phyloP scores from a whole-genome alignment of 1,284 basidiomycete species.

The Lignosus rhinocerotis region DNA sequence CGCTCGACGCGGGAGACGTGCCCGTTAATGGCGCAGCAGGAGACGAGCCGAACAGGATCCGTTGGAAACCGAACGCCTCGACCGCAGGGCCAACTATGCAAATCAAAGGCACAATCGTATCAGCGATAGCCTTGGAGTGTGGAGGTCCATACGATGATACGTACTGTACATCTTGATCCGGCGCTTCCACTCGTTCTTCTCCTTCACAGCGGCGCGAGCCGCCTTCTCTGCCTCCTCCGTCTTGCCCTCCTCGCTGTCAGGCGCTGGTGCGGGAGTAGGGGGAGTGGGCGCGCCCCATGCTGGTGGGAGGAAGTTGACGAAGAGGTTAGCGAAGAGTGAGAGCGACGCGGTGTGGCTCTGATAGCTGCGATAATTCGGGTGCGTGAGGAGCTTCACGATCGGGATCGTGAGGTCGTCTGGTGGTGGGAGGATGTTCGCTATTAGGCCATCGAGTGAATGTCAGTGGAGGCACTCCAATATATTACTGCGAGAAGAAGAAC shows the following conservation, averaged over 20 bases:
- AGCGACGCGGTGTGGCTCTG: slow-evolving; percentile 74
- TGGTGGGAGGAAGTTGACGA: slow-evolving; percentile 81
- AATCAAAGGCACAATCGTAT: slow-evolving; percentile 19
- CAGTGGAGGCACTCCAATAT: background rate
- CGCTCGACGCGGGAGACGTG: slow-evolving; percentile 46
- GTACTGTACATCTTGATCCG: slow-evolving; percentile 87
- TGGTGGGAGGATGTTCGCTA: slow-evolving; percentile 86
- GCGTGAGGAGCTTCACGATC: slow-evolving; percentile 75
- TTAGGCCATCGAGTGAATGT: background rate
- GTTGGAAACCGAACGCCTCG: slow-evolving; percentile 60
- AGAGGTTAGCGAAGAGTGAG: slow-evolving; percentile 74
- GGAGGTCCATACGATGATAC: slow-evolving; percentile 36
- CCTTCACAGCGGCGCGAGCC: slow-evolving; percentile 36
- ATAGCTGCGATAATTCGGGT: slow-evolving; percentile 72
- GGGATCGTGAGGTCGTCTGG: slow-evolving; percentile 71
- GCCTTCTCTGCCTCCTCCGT: slow-evolving; percentile 39
- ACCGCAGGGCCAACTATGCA: slow-evolving; percentile 73
- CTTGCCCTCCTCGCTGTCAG: slow-evolving; percentile 48
- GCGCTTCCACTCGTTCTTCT: slow-evolving; percentile 75
- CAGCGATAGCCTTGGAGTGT: background rate
- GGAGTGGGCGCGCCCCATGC: slow-evolving; percentile 68
- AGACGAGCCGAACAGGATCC: slow-evolving; percentile 56
- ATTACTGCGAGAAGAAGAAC: background rate
- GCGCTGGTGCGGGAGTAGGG: slow-evolving; percentile 44
- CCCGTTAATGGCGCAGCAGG: slow-evolving; percentile 37